Evolutionary conservation across 2,329 filamentous ascomycete genomes (phyloP).

Genomic region (Clarireedia paspali): DNA sequence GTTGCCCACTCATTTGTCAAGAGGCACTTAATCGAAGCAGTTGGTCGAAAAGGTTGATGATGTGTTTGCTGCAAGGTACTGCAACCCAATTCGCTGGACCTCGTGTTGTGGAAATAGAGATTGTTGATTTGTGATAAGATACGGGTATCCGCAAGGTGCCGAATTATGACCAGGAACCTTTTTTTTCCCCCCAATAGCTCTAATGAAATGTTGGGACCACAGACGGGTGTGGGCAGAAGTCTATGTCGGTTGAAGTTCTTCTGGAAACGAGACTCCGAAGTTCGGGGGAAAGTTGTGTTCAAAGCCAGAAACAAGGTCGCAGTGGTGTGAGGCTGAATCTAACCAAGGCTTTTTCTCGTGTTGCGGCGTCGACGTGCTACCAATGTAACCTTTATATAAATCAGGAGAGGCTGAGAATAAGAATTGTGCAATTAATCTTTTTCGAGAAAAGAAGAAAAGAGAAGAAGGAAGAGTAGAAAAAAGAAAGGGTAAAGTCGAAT

Average conservation of each 20-base stretch:
- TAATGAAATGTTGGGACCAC: conserved; percentile 12
- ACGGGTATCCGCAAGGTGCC: conserved; percentile 24
- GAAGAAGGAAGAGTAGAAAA: too few species aligned
- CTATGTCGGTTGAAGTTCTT: conserved; percentile 23
- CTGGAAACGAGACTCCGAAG: conserved; percentile 24
- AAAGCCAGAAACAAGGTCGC: conserved; percentile 14
- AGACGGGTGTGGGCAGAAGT: conserved; percentile 20
- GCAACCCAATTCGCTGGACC: conserved; percentile 11
- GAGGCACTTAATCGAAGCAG: conserved; percentile 15
- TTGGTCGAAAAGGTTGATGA: conserved; percentile 7
- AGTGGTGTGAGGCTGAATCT: conserved; percentile 13
- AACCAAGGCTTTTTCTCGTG: neutral
- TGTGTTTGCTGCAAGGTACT: conserved; percentile 17
- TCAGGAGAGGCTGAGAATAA: too few species aligned
- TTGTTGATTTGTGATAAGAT: conserved; percentile 23
- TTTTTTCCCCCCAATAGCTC: conserved; percentile 15
- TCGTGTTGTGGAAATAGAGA: conserved; percentile 17
- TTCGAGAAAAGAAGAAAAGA: too few species aligned
- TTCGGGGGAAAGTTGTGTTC: conserved; percentile 18
- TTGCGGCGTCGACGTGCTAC: conserved; percentile 1
- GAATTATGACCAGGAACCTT: conserved; percentile 17
- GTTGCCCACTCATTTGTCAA: conserved; percentile 21
- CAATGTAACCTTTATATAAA: neutral
- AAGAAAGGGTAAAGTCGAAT: too few species aligned
- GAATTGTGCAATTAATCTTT: too few species aligned